Evolutionary conservation across 2,329 filamentous ascomycete genomes (phyloP).

Genomic region (Fusarium foetens): DNA sequence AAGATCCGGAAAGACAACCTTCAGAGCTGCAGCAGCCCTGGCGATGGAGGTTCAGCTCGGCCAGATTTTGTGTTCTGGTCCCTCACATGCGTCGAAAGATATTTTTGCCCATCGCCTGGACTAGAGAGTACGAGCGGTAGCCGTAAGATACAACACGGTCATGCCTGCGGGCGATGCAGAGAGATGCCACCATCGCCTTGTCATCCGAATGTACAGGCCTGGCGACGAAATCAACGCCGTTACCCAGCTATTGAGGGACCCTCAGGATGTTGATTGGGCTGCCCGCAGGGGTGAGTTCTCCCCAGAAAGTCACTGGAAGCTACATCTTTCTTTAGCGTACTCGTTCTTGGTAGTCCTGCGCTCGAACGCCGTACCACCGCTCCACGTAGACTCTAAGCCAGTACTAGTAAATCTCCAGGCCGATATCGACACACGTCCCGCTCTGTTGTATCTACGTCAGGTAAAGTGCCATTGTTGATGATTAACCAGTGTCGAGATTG

Average conservation of each 20-base stretch:
- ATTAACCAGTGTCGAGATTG: not conserved
- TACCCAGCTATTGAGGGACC: not conserved
- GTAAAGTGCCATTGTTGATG: not conserved
- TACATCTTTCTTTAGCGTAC: constrained; percentile 24
- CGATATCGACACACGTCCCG: too few species aligned
- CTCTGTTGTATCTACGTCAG: not conserved
- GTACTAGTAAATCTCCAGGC: too few species aligned
- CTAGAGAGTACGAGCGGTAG: not conserved
- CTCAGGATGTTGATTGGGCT: not conserved
- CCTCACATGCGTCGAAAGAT: not conserved
- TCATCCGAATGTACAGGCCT: constrained; percentile 5
- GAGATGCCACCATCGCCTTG: not conserved
- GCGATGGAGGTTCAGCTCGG: constrained; percentile 17
- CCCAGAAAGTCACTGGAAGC: not conserved
- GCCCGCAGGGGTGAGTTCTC: not conserved
- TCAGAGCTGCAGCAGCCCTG: not conserved
- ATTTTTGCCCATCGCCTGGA: constrained; percentile 18
- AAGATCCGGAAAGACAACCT: constrained; percentile 33
- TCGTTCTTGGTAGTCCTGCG: constrained; percentile 24
- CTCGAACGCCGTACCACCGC: not conserved
- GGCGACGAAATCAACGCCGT: not conserved
- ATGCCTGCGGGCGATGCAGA: not conserved
- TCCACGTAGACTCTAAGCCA: too few species aligned
- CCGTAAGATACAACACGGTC: not conserved
- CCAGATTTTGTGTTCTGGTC: constrained; percentile 10